phyloP scores from a whole-genome alignment of 352 stramenopile species.

The Aphanomyces astaci region DNA sequence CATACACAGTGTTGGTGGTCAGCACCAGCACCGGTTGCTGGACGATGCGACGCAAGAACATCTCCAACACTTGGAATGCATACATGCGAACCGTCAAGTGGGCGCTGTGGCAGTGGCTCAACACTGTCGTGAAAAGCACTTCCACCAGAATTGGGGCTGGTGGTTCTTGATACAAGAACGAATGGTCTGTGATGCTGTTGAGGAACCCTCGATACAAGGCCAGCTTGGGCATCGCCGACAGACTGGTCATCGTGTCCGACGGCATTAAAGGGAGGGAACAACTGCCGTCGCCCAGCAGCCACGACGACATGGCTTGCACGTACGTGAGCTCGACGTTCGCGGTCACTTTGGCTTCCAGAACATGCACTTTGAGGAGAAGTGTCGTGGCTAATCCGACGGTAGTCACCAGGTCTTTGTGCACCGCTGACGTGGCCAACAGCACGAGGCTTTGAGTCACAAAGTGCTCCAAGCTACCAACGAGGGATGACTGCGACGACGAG shows the following conservation, averaged over 20 bases:
- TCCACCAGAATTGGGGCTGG: constrained; percentile 31
- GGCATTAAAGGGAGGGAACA: neutral
- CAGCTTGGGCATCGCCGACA: constrained; percentile 48
- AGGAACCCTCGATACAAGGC: constrained; percentile 59
- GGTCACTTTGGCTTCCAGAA: constrained; percentile 26
- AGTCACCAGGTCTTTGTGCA: constrained; percentile 76
- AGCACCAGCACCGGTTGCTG: constrained; percentile 27
- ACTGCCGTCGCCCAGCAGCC: neutral
- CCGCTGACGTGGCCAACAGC: constrained; percentile 55
- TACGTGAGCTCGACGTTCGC: neutral
- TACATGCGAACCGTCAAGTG: constrained; percentile 63
- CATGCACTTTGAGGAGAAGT: constrained; percentile 49
- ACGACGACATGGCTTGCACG: neutral
- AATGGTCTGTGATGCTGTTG: constrained; percentile 51
- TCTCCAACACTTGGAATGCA: constrained; percentile 74
- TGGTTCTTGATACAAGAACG: constrained; percentile 29
- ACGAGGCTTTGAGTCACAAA: constrained; percentile 51
- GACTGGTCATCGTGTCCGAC: constrained; percentile 31
- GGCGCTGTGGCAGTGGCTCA: constrained; percentile 48
- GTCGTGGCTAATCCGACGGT: constrained; percentile 63
- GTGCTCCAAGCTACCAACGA: constrained; percentile 7
- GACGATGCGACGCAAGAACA: constrained; percentile 54
- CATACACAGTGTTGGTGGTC: constrained; percentile 33
- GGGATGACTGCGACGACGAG: neutral
- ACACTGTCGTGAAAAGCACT: constrained; percentile 42